Base-by-base conservation (phyloP, 2,329 filamentous ascomycete genomes). In the Clonostachys byssicola region DNA sequence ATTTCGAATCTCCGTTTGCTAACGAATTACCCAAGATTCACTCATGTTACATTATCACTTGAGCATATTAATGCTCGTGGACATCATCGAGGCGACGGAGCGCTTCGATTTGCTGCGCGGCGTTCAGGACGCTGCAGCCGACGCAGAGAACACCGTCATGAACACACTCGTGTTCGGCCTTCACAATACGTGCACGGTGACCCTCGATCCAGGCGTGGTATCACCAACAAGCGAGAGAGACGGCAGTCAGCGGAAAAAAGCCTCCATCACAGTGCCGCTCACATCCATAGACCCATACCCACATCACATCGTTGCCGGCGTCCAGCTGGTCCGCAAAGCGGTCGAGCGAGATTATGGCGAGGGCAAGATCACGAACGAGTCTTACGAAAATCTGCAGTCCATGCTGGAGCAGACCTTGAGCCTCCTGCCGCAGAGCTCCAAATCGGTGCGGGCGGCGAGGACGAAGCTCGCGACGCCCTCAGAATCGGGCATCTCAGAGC, bases 1-100 rank as follows among this genome's bases (percentile, higher is more conserved):
- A 13, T 40, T 16, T 7, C 16, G 20, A 17, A 6, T 40, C 9
- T 23, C 34, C 7, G 30, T 5, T 13, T 38, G 47, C 50, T 18
- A 52, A 40, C n/a, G 13, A 12, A 16, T 14, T 4, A n/a, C 17
- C 4, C 23, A 17, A 61, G 60, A 62, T 46, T 62, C 60, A 14
- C 55, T 63, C 1, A 64, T 63, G 61, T 52, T 64, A 12, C 61
- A 64, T 39, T 64, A 63, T 30, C 57, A 64, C 20, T 53, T 64
- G 6, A 62, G 61, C 49, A 63, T 64, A 8, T 39, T 64, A 2
- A 60, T 64, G 54, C 45, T 63, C 2, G 48, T 58, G 1, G 61
- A 64, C 23, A 55, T 57, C 3, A 58, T 64, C 16, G 59, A 64
- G 34, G 60, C 55, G 3, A 56, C 59, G 0, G 55, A 61, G 33